Base-by-base conservation (phyloP, 2,329 filamentous ascomycete genomes). In the Ceratocystis eucalypticola region DNA sequence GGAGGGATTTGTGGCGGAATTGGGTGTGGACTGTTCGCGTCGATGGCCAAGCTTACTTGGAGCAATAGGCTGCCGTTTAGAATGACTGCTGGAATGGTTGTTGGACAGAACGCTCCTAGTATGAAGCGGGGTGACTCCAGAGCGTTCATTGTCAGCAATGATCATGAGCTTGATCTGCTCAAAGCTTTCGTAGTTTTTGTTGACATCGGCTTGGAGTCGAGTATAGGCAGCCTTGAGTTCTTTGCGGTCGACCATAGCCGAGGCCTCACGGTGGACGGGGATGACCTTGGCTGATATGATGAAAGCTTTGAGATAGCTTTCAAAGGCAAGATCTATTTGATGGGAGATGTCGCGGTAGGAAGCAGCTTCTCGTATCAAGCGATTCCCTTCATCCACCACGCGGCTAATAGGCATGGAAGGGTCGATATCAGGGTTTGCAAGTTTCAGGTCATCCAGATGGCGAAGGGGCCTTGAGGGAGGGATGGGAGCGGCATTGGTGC, bases 281-380 rank as follows among this genome's bases (percentile, higher is more conserved):
- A 97, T 86, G 53, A 86, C 78, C 66, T 93, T 86, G 63, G 91
- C 81, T 15, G 88, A 83, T 66, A 96, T 88, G 67, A 91, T 86
- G 68, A 83, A 91, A 10, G 92, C 89, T 69, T 87, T 84, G 67
- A 97, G 82, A 72, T 93, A 97, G 69, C 96, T 89, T 70, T 88
- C 84, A 66, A 96, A 87, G 2, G 92, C 92, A 46, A 85, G 75
- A 72, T 94, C 91, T 3, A 86, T 84, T 45, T 85, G 80, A 30
- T 83, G 78, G 25, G 57, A 53, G 75, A 88, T 87, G 68, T 83
- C 82, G 67, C 85, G 79, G 66, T 80, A 78, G 64, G 81, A 82
- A 69, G 85, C 82, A 46, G 89, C 87, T 71, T 83, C 80, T 68
- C 80, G 79, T 68, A 86, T 77, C 61, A 79, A 78, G 25, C 73